A percentile compares a stretch with the other conserved stretches of the same genome.
Conservation (phyloP, 2,329 filamentous ascomycete genomes). For the Exophiala bonariae region DNA sequence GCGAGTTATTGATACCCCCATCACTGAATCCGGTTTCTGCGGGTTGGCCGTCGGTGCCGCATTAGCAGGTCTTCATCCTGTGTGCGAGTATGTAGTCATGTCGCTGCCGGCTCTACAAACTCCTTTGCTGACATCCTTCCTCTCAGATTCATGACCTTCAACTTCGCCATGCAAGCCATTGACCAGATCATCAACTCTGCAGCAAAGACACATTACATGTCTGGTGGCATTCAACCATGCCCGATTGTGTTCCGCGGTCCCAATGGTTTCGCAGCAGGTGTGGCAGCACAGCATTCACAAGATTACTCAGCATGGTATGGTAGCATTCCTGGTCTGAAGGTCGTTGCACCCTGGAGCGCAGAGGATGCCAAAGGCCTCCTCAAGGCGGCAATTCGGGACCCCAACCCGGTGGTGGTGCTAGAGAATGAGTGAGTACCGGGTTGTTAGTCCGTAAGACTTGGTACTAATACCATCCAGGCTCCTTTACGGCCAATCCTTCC, state of each 20-base stretch:
- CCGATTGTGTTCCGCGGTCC: constrained; percentile 99
- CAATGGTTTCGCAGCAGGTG: constrained; percentile 95
- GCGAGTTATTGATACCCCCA: constrained; percentile 96
- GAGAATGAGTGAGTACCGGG: constrained; percentile 68
- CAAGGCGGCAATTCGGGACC: constrained; percentile 96
- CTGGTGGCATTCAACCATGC: constrained; percentile 97
- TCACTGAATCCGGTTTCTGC: constrained; percentile 94
- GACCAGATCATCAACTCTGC: constrained; percentile 99
- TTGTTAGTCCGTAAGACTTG: constrained; percentile 1
- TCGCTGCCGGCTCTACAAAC: neutral
- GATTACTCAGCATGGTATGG: constrained; percentile 99
- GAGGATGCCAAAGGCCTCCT: constrained; percentile 98
- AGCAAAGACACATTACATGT: constrained; percentile 99
- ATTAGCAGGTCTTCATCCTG: constrained; percentile 87
- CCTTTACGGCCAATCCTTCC: constrained; percentile 90
- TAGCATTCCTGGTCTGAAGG: constrained; percentile 95
- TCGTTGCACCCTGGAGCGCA: constrained; percentile 91
- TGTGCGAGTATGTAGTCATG: constrained; percentile 62
- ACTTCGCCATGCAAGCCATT: constrained; percentile 99
- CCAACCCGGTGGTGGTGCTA: constrained; percentile 90
- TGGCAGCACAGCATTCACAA: constrained; percentile 97
- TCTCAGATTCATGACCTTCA: constrained; percentile 99
- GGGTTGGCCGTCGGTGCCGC: constrained; percentile 94
- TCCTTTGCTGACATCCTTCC: constrained; percentile 38
- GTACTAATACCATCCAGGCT: constrained; percentile 52